phyloP scores from a whole-genome alignment of 163 green algal genomes.

The Scenedesmus sp. region DNA sequence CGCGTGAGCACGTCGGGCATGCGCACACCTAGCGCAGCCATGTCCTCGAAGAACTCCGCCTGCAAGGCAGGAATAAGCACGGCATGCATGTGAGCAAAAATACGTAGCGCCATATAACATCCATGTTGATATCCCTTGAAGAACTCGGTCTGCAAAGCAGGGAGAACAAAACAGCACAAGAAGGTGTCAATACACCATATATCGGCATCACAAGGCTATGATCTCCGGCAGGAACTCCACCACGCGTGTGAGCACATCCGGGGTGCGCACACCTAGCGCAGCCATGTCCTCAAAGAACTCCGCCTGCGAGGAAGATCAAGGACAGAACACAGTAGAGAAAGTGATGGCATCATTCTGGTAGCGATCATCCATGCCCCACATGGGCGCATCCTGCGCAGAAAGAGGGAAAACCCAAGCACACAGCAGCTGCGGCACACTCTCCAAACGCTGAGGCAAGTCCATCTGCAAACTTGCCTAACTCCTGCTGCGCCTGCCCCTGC shows the following conservation, averaged over 20 bases:
- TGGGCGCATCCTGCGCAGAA: too few species aligned
- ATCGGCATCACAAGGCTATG: slow-evolving; percentile 52
- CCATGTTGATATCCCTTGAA: background rate
- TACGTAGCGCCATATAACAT: background rate
- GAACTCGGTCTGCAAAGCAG: background rate
- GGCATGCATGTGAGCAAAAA: too few species aligned
- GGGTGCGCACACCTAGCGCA: slow-evolving; percentile 81
- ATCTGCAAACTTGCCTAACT: too few species aligned
- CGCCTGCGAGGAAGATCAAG: slow-evolving; percentile 37
- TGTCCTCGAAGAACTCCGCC: slow-evolving; percentile 93
- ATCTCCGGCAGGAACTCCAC: slow-evolving; percentile 97
- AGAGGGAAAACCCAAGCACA: too few species aligned
- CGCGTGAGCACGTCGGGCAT: slow-evolving; percentile 89
- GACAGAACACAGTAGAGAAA: background rate
- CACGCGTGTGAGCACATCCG: slow-evolving; percentile 92
- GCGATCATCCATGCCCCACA: too few species aligned
- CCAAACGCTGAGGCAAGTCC: too few species aligned
- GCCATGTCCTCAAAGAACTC: slow-evolving; percentile 96
- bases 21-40: slow-evolving; percentile 86
- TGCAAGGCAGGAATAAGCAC: slow-evolving; percentile 15
- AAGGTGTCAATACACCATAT: too few species aligned
- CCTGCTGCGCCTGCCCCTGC: too few species aligned
- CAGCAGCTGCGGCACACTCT: too few species aligned
- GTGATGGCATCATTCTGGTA: too few species aligned
- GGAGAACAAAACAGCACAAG: too few species aligned